These are phyloP conservation scores for Phytophthora sansomeana DNA, from an alignment of 352 stramenopile species.

Conservation along the genomic window DNA sequence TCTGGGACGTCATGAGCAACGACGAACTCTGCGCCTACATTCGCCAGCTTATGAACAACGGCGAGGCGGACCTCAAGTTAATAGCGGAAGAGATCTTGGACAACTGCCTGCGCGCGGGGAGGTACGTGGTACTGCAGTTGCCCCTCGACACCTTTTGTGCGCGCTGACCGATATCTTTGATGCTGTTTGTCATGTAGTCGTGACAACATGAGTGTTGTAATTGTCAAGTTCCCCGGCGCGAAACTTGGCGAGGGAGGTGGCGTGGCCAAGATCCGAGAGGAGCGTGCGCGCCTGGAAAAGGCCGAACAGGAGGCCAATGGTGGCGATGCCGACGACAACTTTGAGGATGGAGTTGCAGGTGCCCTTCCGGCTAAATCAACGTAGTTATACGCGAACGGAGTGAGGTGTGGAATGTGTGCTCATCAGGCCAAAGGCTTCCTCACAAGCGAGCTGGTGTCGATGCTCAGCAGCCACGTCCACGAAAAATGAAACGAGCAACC, in stretches of 20 bases:
- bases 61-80: constrained; percentile 72
- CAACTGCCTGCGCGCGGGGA: constrained; percentile 74
- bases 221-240: constrained; percentile 79
- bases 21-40: constrained; percentile 91
- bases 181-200: constrained; percentile 46
- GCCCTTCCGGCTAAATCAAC: constrained; percentile 27
- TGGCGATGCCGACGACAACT: constrained; percentile 20
- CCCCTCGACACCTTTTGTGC: neutral
- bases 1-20: constrained; percentile 95
- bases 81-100: constrained; percentile 87
- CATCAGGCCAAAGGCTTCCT: constrained; percentile 23
- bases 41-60: constrained; percentile 72
- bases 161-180: neutral
- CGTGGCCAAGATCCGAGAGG: constrained; percentile 64
- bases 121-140: constrained; percentile 48
- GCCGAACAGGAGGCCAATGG: constrained; percentile 43
- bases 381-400: constrained; percentile 26
- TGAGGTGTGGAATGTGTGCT: constrained; percentile 11
- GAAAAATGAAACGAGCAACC: constrained; percentile 11
- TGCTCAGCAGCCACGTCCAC: constrained; percentile 13
- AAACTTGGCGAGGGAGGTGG: constrained; percentile 72
- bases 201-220: constrained; percentile 89
- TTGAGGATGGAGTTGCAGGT: constrained; percentile 27
- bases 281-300: constrained; percentile 56
- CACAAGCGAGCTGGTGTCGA: constrained; percentile 21